A percentile compares a stretch with the other conserved stretches of the same genome.
These are phyloP conservation scores for Nakazawaea laoshanensis DNA, from an alignment of 805 yeast species.

Conservation along the genomic window DNA sequence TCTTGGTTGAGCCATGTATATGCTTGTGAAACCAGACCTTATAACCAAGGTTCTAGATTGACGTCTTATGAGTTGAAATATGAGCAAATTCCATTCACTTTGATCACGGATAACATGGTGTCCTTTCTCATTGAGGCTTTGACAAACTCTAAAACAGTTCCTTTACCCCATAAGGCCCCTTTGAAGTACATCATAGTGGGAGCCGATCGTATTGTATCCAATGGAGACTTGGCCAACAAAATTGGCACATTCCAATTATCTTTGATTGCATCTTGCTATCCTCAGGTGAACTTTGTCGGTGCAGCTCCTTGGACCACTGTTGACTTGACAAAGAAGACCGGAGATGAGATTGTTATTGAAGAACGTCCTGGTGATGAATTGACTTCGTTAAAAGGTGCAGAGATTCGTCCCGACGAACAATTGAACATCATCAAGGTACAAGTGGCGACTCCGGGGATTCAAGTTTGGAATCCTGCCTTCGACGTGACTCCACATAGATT, in stretches of 20 bases:
- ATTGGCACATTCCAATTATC: conserved; percentile 93
- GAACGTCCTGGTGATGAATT: conserved; percentile 79
- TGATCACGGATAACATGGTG: conserved; percentile 89
- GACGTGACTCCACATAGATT: conserved; percentile 82
- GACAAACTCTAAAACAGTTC: conserved; percentile 13
- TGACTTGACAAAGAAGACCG: conserved; percentile 57
- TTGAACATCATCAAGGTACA: conserved; percentile 45
- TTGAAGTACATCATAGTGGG: conserved; percentile 87
- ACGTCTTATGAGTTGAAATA: conserved; percentile 87
- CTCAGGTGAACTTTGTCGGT: conserved; percentile 73
- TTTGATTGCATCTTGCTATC: conserved; percentile 52
- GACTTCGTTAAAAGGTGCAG: conserved; percentile 66
- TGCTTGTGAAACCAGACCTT: conserved; percentile 93
- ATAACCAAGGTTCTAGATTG: conserved; percentile 90
- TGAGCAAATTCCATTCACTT: conserved; percentile 80
- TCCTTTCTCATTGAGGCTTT: conserved; percentile 58
- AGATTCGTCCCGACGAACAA: conserved; percentile 25
- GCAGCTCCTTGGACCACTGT: conserved; percentile 95
- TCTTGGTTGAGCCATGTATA: conserved; percentile 63
- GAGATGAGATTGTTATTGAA: conserved; percentile 77
- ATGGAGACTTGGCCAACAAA: conserved; percentile 95
- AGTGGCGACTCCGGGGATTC: conserved; percentile 76
- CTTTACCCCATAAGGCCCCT: conserved; percentile 38
- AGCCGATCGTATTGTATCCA: conserved; percentile 86
- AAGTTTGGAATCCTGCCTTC: conserved; percentile 95